phyloP scores from a whole-genome alignment of 1,139 yeast species.

The Groenewaldozyma auringiensis region DNA sequence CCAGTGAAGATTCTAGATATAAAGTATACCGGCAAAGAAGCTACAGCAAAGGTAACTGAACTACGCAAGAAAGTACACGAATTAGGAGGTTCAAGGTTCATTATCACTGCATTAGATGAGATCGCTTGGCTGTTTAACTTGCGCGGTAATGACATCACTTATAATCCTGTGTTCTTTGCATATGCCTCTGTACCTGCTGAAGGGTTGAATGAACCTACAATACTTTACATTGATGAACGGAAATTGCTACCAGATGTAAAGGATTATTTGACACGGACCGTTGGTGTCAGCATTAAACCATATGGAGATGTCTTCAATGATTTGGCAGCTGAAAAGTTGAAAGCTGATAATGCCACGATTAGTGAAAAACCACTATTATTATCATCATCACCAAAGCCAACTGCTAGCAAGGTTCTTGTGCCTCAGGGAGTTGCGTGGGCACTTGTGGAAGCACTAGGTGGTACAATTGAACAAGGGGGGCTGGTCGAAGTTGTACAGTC shows the following conservation, averaged over 20 bases:
- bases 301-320: conserved; percentile 32
- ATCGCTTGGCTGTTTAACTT: conserved; percentile 88
- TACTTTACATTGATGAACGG: conserved; percentile 63
- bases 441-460: conserved; percentile 44
- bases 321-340: conserved; percentile 21
- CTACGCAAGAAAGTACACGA: conserved; percentile 40
- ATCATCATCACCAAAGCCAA: too few relatives aligned
- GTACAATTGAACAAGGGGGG: conserved; percentile 37
- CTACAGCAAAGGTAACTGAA: conserved; percentile 38
- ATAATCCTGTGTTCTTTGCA: conserved; percentile 85
- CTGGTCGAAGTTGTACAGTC: conserved; percentile 45
- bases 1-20: conserved; percentile 27
- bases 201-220: conserved; percentile 32
- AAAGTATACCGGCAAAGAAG: conserved; percentile 37
- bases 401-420: conserved; percentile 40
- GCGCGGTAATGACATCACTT: conserved; percentile 79
- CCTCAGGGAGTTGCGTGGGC: conserved; percentile 79
- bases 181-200: conserved; percentile 63
- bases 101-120: conserved; percentile 76
- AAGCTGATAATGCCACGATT: conserved; percentile 13
- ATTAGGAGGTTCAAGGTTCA: conserved; percentile 40
- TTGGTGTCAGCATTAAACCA: conserved; percentile 27
- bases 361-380: conserved; percentile 8
- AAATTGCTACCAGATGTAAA: conserved; percentile 43
- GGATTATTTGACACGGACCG: conserved; percentile 20